phyloP scores from a whole-genome alignment of 495 filamentous ascomycete genomes.

The Glutinoglossum americanum region DNA sequence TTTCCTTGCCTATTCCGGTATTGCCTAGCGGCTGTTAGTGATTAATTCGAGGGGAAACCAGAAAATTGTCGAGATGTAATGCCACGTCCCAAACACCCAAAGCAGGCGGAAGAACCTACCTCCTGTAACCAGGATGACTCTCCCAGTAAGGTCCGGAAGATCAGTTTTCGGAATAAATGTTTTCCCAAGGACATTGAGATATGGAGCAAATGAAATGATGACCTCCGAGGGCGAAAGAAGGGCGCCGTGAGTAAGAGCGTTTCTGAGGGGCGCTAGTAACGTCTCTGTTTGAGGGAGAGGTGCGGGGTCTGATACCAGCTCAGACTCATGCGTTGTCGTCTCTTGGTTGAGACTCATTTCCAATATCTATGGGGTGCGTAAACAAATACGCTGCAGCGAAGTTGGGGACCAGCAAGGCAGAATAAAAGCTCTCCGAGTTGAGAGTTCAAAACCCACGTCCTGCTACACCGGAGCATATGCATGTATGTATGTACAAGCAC shows the following conservation, averaged over 20 bases:
- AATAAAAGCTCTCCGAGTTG: too few species aligned
- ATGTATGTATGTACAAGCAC: too few species aligned
- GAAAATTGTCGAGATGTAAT: not conserved
- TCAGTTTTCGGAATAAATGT: constrained; percentile 26
- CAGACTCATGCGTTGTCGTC: too few species aligned
- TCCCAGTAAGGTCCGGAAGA: constrained; percentile 32
- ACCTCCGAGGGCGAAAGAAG: not conserved
- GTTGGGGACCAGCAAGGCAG: too few species aligned
- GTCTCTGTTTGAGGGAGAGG: not conserved
- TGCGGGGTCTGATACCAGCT: not conserved
- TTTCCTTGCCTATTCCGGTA: constrained; percentile 42
- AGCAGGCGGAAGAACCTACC: constrained; percentile 17
- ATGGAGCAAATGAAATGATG: not conserved
- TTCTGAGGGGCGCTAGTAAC: not conserved
- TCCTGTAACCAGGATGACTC: constrained; percentile 40
- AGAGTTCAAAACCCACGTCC: too few species aligned
- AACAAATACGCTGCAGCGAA: too few species aligned
- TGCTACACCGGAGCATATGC: too few species aligned
- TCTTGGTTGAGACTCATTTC: not conserved
- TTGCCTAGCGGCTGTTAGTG: constrained; percentile 26
- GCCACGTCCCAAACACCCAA: not conserved
- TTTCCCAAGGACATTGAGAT: not conserved
- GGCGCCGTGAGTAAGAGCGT: not conserved
- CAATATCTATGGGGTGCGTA: too few species aligned
- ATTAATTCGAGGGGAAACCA: constrained; percentile 1